Percentiles rank a stretch among this genome's conserved stretches.
Conservation (phyloP, 345 rosid genomes). For the Syzygium aqueum region DNA sequence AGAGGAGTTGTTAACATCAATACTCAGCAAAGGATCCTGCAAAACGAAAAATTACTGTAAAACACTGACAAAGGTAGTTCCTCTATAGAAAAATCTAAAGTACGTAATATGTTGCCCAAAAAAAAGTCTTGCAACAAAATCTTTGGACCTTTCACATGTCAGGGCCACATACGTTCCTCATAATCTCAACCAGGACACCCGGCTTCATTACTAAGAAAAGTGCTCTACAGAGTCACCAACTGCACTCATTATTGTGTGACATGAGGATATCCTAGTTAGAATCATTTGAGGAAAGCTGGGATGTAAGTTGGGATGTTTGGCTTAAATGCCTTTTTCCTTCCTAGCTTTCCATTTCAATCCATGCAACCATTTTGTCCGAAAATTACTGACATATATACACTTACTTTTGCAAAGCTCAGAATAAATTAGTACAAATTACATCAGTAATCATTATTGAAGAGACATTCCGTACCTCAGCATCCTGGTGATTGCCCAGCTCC, state of each 20-base stretch:
- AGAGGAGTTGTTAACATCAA: slow-evolving; percentile 61
- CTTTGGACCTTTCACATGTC: not conserved
- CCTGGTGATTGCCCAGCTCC: slow-evolving; percentile 29
- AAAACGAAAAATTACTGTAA: not conserved
- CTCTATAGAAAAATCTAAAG: not conserved
- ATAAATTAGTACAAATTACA: not conserved
- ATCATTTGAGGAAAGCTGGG: not conserved
- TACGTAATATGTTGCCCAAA: not conserved
- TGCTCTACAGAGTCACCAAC: not conserved
- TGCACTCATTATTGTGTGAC: not conserved
- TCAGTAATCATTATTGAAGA: not conserved
- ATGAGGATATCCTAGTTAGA: not conserved
- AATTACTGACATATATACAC: not conserved
- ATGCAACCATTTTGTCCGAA: not conserved
- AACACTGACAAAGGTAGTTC: not conserved
- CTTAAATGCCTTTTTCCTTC: not conserved
- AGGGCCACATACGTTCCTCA: not conserved
- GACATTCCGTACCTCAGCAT: slow-evolving; percentile 37
- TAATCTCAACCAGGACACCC: not conserved
- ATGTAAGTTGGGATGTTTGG: not conserved
- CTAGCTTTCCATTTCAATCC: not conserved
- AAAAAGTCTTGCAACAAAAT: not conserved
- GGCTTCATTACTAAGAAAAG: not conserved
- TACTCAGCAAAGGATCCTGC: slow-evolving; percentile 69
- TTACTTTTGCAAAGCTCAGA: not conserved